Conservation (phyloP, 805 yeast genomes). For the Saturnispora hagleri region DNA sequence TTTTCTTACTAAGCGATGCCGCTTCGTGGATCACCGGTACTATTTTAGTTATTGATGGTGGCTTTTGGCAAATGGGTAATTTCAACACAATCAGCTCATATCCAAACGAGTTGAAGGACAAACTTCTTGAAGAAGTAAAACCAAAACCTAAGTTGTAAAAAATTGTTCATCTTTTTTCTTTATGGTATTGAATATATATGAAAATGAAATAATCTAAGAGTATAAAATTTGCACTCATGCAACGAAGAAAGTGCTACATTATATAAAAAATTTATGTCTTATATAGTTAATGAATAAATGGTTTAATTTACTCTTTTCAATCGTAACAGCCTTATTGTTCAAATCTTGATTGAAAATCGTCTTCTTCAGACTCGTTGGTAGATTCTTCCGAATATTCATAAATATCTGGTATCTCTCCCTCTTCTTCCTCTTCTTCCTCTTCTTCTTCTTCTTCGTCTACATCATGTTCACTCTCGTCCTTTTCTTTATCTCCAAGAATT, state of each 20-base stretch:
- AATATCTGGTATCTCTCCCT: background rate
- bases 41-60: conserved; percentile 81
- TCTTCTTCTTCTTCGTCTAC: background rate
- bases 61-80: conserved; percentile 71
- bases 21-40: conserved; percentile 73
- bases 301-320: background rate
- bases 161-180: background rate
- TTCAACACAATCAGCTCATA: conserved; percentile 27
- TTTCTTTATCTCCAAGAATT: background rate
- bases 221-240: background rate
- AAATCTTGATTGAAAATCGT: conserved; percentile 4
- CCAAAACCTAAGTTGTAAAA: conserved; percentile 19
- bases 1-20: conserved; percentile 75
- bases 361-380: conserved; percentile 1
- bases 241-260: background rate
- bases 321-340: background rate
- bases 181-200: background rate
- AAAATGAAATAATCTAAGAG: background rate
- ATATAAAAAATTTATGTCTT: too few species aligned
- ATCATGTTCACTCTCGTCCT: background rate
- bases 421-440: background rate
- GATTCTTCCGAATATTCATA: conserved; percentile 1
- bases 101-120: conserved; percentile 33
- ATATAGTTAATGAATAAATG: background rate
- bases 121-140: conserved; percentile 14